Conservation (phyloP, 2,329 filamentous ascomycete species). For the Trichoderma lentiforme region DNA sequence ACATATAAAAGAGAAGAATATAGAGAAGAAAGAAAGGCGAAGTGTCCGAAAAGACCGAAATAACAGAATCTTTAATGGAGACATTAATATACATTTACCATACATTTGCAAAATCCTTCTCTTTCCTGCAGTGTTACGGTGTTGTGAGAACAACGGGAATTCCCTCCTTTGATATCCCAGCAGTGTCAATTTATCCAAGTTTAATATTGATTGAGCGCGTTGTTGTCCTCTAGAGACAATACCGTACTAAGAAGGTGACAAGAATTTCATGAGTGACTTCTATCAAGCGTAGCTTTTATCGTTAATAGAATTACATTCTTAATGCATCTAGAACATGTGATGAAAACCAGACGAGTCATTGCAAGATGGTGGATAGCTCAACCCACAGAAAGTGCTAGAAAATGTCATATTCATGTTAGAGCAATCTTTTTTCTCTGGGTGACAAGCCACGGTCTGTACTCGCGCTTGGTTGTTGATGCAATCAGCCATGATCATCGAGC, state of each 20-base stretch:
- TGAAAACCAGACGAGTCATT: neutral
- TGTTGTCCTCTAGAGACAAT: neutral
- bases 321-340: neutral
- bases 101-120: neutral
- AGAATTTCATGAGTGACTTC: neutral
- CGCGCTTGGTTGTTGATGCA: neutral
- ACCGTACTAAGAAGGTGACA: neutral
- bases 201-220: neutral
- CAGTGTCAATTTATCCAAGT: neutral
- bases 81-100: neutral
- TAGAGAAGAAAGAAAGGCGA: neutral
- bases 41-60: too few relatives aligned
- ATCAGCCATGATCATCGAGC: neutral
- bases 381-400: neutral
- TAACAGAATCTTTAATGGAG: neutral
- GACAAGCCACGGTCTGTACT: neutral
- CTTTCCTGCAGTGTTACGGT: neutral
- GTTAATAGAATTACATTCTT: neutral
- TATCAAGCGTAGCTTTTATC: neutral
- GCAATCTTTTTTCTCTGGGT: neutral
- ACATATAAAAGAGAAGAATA: neutral
- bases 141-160: neutral
- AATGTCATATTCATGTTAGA: neutral
- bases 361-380: neutral
- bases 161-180: neutral